Evolutionary conservation across 2,329 filamentous ascomycete genomes (phyloP).

Genomic region (Penicillium sp.): DNA sequence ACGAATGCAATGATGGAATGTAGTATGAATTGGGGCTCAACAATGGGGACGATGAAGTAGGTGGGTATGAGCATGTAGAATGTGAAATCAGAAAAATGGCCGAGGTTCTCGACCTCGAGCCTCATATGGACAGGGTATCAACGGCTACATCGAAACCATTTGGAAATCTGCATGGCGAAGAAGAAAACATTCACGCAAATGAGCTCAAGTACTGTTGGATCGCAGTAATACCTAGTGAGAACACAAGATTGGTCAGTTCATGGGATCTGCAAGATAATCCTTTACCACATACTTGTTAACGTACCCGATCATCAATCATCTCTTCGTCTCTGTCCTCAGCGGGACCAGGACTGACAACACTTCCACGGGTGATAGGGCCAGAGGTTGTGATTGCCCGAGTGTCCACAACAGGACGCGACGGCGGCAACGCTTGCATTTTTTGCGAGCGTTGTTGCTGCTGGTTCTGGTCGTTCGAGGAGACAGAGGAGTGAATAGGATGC

Average conservation of each 20-base stretch:
- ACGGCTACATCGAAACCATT: slow-evolving; percentile 26
- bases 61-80: slow-evolving; percentile 20
- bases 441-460: slow-evolving; percentile 25
- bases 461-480: slow-evolving; percentile 37
- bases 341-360: slow-evolving; percentile 64
- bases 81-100: slow-evolving; percentile 5
- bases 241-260: slow-evolving; percentile 1
- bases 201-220: slow-evolving; percentile 49
- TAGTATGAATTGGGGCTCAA: neutral
- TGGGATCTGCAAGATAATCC: slow-evolving; percentile 1
- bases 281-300: slow-evolving; percentile 9
- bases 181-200: slow-evolving; percentile 20
- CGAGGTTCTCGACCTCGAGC: slow-evolving; percentile 5
- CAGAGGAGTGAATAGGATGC: slow-evolving; percentile 32
- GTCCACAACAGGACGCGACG: slow-evolving; percentile 54
- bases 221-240: slow-evolving; percentile 43
- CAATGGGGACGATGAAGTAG: slow-evolving; percentile 4
- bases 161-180: slow-evolving; percentile 21
- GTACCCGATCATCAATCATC: slow-evolving; percentile 13
- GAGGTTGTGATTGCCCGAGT: slow-evolving; percentile 68
- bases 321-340: slow-evolving; percentile 10
- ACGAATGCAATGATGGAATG: slow-evolving; percentile 16
- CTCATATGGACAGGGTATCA: slow-evolving; percentile 29
- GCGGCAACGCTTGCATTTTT: slow-evolving; percentile 18
- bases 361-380: slow-evolving; percentile 56